Base-by-base conservation (phyloP, 192 early-diverging fungal genomes). In the Dispira parvispora region DNA sequence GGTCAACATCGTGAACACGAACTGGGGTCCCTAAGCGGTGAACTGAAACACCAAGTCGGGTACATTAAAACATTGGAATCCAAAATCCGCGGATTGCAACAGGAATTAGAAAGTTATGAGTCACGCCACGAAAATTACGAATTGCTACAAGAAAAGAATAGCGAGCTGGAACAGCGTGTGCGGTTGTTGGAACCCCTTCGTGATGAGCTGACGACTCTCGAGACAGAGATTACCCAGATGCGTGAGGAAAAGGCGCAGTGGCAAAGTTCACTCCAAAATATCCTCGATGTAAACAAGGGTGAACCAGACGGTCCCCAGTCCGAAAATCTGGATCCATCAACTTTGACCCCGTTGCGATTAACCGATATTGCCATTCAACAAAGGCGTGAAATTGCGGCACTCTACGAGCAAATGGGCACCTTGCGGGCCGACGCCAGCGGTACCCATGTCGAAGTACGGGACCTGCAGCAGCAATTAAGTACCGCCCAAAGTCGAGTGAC, bases 181-280 rank as follows among this genome's bases (percentile, higher is more conserved):
- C 47, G 60, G 11, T 47, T 69, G 58, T n/a, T 18, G 14, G 21
- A 27, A 8, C 57, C 57, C 10, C 61, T 82, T 11, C 76, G 73
- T 4, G 61, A 69, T n/a, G 72, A 73, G 28, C 68, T 73, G 12
- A 71, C 68, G 0, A 66, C 56, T 55, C 64, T 78, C 43, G 78
- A 80, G 65, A 68, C 79, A 0, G 76, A 83, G 63, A 71, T 76
- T 42, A 65, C 66, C 0, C 42, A 64, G 0, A 50, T 85, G 18
- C 63, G 66, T 27, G 73, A 70, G 25, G 83, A 88, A 65, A 78
- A 79, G 47, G 55, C 69, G 61, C 69, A 76, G 54, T 88, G 85
- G 85, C 71, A 71, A 47, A 52, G 13, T 20, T 26, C 54, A 3
- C 27, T 56, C n/a, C 54, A 56, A 10, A 3, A 26, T 14, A 20